Percentiles rank a stretch among this genome's conserved stretches.
Evolutionary conservation across 2,329 filamentous ascomycete species (phyloP).

Genomic region (Fusarium algeriense): DNA sequence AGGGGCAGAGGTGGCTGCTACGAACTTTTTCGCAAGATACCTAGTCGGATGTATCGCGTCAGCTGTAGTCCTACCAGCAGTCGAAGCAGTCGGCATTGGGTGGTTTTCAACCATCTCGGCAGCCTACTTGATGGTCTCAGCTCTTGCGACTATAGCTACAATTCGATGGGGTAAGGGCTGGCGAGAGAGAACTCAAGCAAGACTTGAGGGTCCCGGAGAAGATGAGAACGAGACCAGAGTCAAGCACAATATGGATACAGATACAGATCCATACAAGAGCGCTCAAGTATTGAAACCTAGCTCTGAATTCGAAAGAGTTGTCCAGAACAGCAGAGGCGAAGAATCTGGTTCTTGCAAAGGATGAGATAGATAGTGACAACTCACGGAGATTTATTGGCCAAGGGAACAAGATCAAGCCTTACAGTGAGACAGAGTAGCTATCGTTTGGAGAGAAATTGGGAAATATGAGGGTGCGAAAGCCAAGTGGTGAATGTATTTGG

Average conservation of each 20-base stretch:
- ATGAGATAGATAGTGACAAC: not conserved
- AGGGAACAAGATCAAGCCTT: not conserved
- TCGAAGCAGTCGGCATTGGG: constrained; percentile 81
- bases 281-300: constrained; percentile 8
- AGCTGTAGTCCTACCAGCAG: constrained; percentile 78
- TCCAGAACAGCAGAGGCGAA: constrained; percentile 14
- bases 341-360: constrained; percentile 16
- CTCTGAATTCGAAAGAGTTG: not conserved
- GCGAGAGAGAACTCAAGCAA: constrained; percentile 53
- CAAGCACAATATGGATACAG: not conserved
- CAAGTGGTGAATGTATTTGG: not conserved
- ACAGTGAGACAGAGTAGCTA: not conserved
- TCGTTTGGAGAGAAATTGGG: not conserved
- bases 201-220: constrained; percentile 21
- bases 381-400: not conserved
- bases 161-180: constrained; percentile 57
- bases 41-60: constrained; percentile 78
- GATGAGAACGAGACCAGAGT: constrained; percentile 20
- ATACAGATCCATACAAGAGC: constrained; percentile 5
- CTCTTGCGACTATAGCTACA: constrained; percentile 53
- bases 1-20: constrained; percentile 80
- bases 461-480: not conserved
- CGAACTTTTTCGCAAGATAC: constrained; percentile 84
- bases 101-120: constrained; percentile 80
- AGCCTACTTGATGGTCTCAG: constrained; percentile 53